Evolutionary conservation across 495 filamentous ascomycete species (phyloP), one percentile per base, ranked within the genome.

Genomic region (Penicillium fimorum): DNA sequence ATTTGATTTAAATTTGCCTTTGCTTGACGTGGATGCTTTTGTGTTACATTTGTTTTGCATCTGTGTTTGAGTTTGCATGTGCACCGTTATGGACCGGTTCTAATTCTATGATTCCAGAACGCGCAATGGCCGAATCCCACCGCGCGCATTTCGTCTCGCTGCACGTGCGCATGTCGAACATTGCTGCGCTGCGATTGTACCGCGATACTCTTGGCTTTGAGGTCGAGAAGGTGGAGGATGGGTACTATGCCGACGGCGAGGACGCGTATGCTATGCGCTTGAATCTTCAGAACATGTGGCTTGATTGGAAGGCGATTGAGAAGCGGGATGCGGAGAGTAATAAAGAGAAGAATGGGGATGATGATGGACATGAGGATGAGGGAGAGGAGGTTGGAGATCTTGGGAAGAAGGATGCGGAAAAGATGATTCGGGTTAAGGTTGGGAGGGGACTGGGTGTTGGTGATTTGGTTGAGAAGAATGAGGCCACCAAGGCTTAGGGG

Each of bases 161-260:
- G 18, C 94, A 98, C 71, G 94, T 98, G 51, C 94, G 94, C 62
- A 82, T 96, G 27, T 91, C 87, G 67, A 98, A 98, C 77, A 82
- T 83, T 59, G 94, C 94, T 22, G 94, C 94, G 17, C 82, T 96
- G 47, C 87, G 85, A 62, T 81, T 98, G 13, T 98, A 98, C 80
- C 87, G 89, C 58, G 90, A 96, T 64, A 97, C 92, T 1, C 82
- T 98, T 1, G 87, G 89, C 43, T 98, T 98, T 79, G 84, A 89
- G 69, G 87, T 89, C 50, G 91, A 96, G 59, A 94, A 91, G 72
- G 84, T 90, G 13, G 94, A 97, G 76, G 66, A 79, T 59, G 96
- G 94, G 73, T 98, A 98, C 84, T 98, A 98, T 69, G 94, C 94
- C 40, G 94, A 97, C 74, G 92, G 92, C 47, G 94, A 98, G 76